phyloP scores from a whole-genome alignment of 31 red algal genomes.

The Odonthalia washingtoniensis region DNA sequence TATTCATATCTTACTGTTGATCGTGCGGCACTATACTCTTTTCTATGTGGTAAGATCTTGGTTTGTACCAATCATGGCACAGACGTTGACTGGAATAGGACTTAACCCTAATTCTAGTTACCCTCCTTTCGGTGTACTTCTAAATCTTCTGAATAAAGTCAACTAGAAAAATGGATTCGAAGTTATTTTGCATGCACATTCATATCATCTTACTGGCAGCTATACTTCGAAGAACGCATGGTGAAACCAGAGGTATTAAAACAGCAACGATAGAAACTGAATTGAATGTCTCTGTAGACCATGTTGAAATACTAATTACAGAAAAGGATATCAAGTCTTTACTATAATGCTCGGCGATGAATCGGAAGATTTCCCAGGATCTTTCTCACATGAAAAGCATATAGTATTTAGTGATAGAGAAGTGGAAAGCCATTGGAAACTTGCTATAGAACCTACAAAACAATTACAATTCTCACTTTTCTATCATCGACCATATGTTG shows the following conservation, averaged over 20 bases:
- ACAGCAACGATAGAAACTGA: too few species aligned
- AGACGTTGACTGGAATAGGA: constrained; percentile 74
- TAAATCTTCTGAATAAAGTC: too few species aligned
- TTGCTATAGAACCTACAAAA: not conserved
- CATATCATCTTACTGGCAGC: too few species aligned
- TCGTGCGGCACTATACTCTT: constrained; percentile 78
- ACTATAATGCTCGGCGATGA: not conserved
- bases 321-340: not conserved
- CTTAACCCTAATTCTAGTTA: constrained; percentile 59
- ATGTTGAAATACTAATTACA: too few species aligned
- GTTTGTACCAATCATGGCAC: too few species aligned
- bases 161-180: too few species aligned
- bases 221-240: too few species aligned
- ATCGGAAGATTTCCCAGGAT: not conserved
- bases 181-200: too few species aligned
- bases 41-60: constrained; percentile 88
- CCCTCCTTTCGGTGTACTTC: too few species aligned
- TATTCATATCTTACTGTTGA: constrained; percentile 94
- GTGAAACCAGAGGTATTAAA: too few species aligned
- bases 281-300: too few species aligned
- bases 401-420: not conserved
- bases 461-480: not conserved
- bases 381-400: not conserved
- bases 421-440: not conserved
- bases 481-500: constrained; percentile 60